phyloP scores from a whole-genome alignment of 306 rosid genomes.

The Sechiopsis laciniata region DNA sequence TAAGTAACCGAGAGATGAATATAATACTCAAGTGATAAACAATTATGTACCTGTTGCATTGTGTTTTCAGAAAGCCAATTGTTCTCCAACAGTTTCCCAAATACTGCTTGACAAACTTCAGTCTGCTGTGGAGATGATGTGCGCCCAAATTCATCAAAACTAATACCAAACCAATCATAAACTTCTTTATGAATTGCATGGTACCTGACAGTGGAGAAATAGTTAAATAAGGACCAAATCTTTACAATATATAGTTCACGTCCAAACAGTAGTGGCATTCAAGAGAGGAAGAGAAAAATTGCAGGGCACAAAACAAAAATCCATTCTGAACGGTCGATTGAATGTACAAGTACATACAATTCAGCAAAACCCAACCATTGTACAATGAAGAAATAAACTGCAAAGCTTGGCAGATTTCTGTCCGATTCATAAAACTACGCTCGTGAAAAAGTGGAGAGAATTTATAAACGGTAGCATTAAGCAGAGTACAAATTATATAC shows the following conservation, averaged over 20 bases:
- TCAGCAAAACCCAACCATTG: background rate
- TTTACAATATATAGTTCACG: background rate
- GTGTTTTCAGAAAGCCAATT: constrained; percentile 78
- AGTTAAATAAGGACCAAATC: background rate
- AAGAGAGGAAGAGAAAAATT: background rate
- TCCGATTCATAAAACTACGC: background rate
- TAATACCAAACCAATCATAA: constrained; percentile 76
- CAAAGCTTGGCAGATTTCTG: background rate
- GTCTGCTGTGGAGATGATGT: constrained; percentile 83
- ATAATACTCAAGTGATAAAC: constrained; percentile 17
- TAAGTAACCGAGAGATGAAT: background rate
- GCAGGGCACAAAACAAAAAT: background rate
- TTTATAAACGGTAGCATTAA: background rate
- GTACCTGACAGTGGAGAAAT: constrained; percentile 41
- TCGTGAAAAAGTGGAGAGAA: background rate
- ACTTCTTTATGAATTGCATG: constrained; percentile 76
- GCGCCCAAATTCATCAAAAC: constrained; percentile 90
- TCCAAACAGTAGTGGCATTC: background rate
- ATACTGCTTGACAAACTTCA: constrained; percentile 82
- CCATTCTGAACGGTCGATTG: background rate
- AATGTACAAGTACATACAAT: background rate
- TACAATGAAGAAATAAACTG: background rate
- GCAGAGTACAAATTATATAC: background rate
- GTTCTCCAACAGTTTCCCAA: constrained; percentile 53
- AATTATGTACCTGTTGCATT: constrained; percentile 67